Conservation (phyloP, 495 filamentous ascomycete species). For the Pyronema omphalodes region DNA sequence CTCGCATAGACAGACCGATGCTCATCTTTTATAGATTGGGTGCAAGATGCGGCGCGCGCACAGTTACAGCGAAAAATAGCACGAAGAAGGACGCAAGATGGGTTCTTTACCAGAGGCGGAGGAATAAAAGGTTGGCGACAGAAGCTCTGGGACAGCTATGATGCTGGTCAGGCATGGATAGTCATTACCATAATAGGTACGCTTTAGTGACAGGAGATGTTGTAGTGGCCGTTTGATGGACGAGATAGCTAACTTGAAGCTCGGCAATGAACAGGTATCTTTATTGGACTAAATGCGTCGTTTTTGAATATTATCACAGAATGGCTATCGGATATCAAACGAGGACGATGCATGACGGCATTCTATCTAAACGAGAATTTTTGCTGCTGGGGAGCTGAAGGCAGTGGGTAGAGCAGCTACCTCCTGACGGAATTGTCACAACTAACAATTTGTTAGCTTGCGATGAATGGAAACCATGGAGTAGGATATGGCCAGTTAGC, state of each 20-base stretch:
- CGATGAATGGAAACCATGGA: conserved; percentile 81
- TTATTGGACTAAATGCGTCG: conserved; percentile 83
- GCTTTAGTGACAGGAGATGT: neutral
- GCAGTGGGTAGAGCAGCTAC: conserved; percentile 33
- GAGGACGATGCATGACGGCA: conserved; percentile 79
- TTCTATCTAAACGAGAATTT: conserved; percentile 98
- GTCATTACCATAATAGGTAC: conserved; percentile 77
- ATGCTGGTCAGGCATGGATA: conserved; percentile 95
- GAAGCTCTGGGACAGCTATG: conserved; percentile 70
- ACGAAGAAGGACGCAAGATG: conserved; percentile 49
- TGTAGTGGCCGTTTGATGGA: neutral
- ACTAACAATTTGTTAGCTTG: conserved; percentile 37
- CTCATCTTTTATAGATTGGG: conserved; percentile 50
- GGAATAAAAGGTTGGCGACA: conserved; percentile 55
- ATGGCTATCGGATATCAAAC: conserved; percentile 90
- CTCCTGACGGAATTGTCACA: neutral
- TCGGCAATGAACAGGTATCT: conserved; percentile 34
- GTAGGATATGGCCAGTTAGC: conserved; percentile 54
- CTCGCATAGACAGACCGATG: conserved; percentile 2
- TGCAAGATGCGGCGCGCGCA: conserved; percentile 88
- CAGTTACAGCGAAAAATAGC: conserved; percentile 56
- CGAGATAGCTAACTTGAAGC: neutral
- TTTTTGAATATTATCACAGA: conserved; percentile 92
- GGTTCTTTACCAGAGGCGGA: conserved; percentile 57
- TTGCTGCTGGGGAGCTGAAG: conserved; percentile 94